Evolutionary conservation across 345 rosid genomes (phyloP), one percentile per base, ranked within the genome.

Genomic region (Citrus trifoliata): DNA sequence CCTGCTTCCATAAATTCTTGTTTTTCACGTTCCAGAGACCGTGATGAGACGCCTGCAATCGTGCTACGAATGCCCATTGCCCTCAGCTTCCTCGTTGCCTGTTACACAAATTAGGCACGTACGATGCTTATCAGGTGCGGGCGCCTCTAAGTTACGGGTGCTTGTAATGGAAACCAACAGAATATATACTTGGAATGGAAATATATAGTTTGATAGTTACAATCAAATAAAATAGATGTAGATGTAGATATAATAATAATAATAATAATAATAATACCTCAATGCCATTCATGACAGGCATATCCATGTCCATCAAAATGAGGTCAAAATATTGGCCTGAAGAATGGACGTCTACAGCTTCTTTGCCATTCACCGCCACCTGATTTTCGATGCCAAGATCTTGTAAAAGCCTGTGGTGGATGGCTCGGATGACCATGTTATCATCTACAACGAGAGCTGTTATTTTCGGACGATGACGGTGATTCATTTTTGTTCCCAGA

Each of bases 271-370:
- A 10, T 42, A 42, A 12, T 86, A 93, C 98, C 97, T 90, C 86
- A 53, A 91, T 82, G 78, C 98, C 98, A 60, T 93, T 88, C 97
- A 93, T 90, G 79, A 92, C 16, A 8, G 98, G 98, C 98, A 95
- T 95, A 33, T 95, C 98, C 87, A 83, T 83, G 63, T 95, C 98
- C 98, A 95, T 95, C 59, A 95, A 84, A 74, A 95, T 93, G 64
- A 95, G 88, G 78, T 95, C 92, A 73, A 93, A 95, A 37, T 42
- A 77, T 67, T 79, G 83, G 18, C 98, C 98, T 0, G 92, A 84
- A 35, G 74, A 82, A 71, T 92, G 90, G 30, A 84, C 80, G 10
- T 90, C 97, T 2, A 95, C 85, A 1, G 98, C 98, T 81, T 93
- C 93, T 77, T 92, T 85, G 10, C 98, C 98, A 18, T 93, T 90